Percentiles rank a stretch among this genome's conserved stretches.
Evolutionary conservation across 2,329 filamentous ascomycete species (phyloP).

Genomic region (Colletotrichum limetticola): DNA sequence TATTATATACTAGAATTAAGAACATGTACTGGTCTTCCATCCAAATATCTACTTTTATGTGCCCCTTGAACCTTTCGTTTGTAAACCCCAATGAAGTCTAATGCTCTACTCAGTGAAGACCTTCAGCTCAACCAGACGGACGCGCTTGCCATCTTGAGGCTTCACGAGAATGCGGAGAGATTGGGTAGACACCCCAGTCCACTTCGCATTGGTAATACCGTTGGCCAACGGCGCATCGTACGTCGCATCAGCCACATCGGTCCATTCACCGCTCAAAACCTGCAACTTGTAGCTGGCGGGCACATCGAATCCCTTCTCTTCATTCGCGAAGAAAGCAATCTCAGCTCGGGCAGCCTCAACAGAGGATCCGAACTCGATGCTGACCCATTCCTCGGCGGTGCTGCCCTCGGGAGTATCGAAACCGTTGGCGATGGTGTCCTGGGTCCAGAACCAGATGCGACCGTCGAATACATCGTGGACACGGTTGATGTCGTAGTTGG

Average conservation of each 20-base stretch:
- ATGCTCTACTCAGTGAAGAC: slow-evolving; percentile 7
- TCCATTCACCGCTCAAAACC: slow-evolving; percentile 11
- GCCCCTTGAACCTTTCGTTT: no score
- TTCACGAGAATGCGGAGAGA: slow-evolving; percentile 13
- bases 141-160: slow-evolving; percentile 10
- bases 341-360: neutral
- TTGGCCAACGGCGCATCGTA: slow-evolving; percentile 10
- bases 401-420: slow-evolving; percentile 4
- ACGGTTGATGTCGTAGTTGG: slow-evolving; percentile 6
- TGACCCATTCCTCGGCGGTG: slow-evolving; percentile 15
- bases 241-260: neutral
- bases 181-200: neutral
- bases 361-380: slow-evolving; percentile 9
- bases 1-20: no score
- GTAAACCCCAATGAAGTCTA: no score
- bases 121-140: slow-evolving; percentile 15
- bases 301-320: slow-evolving; percentile 11
- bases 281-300: slow-evolving; percentile 14
- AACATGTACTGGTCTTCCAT: neutral
- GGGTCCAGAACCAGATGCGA: slow-evolving; percentile 20
- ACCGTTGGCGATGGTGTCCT: slow-evolving; percentile 17
- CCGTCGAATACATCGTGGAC: slow-evolving; percentile 23
- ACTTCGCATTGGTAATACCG: slow-evolving; percentile 19
- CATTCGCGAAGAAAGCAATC: slow-evolving; percentile 19
- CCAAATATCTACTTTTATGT: neutral